Base-by-base conservation (phyloP, 345 rosid genomes). In the Angophora floribunda region DNA sequence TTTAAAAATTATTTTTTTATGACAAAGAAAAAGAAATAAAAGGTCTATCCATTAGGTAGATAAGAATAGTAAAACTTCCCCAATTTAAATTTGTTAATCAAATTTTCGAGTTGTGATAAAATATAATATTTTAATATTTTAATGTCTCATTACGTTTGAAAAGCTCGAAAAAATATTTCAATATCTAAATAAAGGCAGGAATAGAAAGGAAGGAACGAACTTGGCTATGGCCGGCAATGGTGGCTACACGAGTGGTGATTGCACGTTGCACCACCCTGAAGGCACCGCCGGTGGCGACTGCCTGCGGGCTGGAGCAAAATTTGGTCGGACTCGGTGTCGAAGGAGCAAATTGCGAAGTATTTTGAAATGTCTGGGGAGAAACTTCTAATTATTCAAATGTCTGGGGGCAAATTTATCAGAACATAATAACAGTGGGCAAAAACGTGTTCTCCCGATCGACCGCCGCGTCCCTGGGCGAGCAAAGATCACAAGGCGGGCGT, bases 201-300 rank as follows among this genome's bases (percentile, higher is more conserved):
- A 15, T 15, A 7, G 41, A 65, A 30, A 65, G 12, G 13, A 67
- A 9, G 22, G n/a, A n/a, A n/a, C 6, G 0, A 4, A 1, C 7
- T 32, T 3, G 6, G 45, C 45, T 16, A 4, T 9, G 45, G 79
- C 45, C 2, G 0, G 12, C 2, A 8, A 12, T 15, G 6, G 44
- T 65, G 5, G 79, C 24, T 12, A 67, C 79, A 8, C 6, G 1
- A 67, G 79, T 16, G 80, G 80, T 32, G 6, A 11, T 67, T 4
- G 19, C 75, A n/a, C 41, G 15, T 30, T 10, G 2, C 41, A 14
- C 78, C 45, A 1, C 45, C 79, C 6, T 32, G 6, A 1, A 5
- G 19, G 44, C 78, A 67, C 44, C 6, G 41, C 11, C 9, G 9
- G 17, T 36, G 22, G 22, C 9, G 22, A 16, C 22, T 10, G 11